Evolutionary conservation across 108 stramenopile species (phyloP).

Genomic region (Cyclostephanos invisitatus): DNA sequence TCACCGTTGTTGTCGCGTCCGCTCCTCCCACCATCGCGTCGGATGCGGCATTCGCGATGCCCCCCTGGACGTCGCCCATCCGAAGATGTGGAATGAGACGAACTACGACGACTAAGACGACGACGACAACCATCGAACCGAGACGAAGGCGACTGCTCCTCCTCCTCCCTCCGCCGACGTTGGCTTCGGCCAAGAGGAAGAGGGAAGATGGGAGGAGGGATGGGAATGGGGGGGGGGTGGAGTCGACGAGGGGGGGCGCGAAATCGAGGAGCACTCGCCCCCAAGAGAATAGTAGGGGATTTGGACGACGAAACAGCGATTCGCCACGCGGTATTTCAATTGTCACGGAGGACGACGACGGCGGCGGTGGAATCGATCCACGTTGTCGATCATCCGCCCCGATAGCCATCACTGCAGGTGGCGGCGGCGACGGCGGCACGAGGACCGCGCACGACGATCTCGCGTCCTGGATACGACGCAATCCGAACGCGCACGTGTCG

Average conservation of each 20-base stretch:
- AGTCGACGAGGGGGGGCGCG: no score
- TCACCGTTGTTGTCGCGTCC: no score
- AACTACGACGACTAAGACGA: no score
- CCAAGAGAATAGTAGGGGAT: no score
- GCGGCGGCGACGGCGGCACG: not conserved
- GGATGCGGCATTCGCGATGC: not conserved
- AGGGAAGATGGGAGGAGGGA: not conserved
- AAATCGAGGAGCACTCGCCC: no score
- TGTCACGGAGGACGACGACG: not conserved
- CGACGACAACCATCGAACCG: not conserved
- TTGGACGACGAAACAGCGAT: no score
- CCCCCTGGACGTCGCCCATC: no score
- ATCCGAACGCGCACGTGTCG: constrained; percentile 29
- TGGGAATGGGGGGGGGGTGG: not conserved
- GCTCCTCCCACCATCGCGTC: not conserved
- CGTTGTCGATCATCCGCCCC: no score
- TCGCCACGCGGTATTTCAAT: no score
- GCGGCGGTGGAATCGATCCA: not conserved
- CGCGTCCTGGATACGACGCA: constrained; percentile 17
- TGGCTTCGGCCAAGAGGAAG: not conserved
- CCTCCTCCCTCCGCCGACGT: not conserved
- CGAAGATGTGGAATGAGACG: no score
- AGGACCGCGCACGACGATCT: constrained; percentile 16
- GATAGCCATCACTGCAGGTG: no score
- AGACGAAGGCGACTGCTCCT: not conserved